Percentiles rank a stretch among this genome's conserved stretches.
phyloP scores from a whole-genome alignment of 306 rosid species.

The Elaeagnus macrophylla region DNA sequence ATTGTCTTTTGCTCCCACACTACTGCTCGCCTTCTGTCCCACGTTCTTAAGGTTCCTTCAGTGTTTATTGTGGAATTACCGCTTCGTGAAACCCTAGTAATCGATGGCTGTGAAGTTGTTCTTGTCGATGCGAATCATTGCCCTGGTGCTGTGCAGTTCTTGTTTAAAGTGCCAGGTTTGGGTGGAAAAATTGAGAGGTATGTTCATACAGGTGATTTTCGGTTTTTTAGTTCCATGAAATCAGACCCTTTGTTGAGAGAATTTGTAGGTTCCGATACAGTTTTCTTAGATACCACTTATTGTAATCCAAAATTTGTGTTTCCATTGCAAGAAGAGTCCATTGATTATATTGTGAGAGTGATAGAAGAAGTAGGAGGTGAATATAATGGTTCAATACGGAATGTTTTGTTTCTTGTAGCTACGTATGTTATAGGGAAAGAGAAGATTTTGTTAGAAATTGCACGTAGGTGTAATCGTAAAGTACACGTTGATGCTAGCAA shows the following conservation, averaged over 20 bases:
- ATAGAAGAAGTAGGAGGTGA: conserved; percentile 33
- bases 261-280: conserved; percentile 58
- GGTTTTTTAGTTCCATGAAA: conserved; percentile 44
- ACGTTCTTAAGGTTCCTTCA: conserved; percentile 42
- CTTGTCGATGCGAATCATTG: conserved; percentile 83
- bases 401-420: conserved; percentile 76
- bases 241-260: conserved; percentile 27
- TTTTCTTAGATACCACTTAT: conserved; percentile 78
- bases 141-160: conserved; percentile 81
- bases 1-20: conserved; percentile 56
- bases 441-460: conserved; percentile 78
- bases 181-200: conserved; percentile 37
- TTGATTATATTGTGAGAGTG: conserved; percentile 44
- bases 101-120: conserved; percentile 46
- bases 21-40: conserved; percentile 48
- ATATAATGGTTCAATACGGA: conserved; percentile 15
- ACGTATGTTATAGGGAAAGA: conserved; percentile 91
- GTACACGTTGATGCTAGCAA: conserved; percentile 60
- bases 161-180: conserved; percentile 38
- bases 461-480: conserved; percentile 46
- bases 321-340: conserved; percentile 64
- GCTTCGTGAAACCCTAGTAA: conserved; percentile 28
- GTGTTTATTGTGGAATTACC: conserved; percentile 39
- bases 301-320: conserved; percentile 73
- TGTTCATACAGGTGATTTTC: conserved; percentile 86